phyloP scores from a whole-genome alignment of 192 early-diverging fungal genomes.

The Entomortierella parvispora region DNA sequence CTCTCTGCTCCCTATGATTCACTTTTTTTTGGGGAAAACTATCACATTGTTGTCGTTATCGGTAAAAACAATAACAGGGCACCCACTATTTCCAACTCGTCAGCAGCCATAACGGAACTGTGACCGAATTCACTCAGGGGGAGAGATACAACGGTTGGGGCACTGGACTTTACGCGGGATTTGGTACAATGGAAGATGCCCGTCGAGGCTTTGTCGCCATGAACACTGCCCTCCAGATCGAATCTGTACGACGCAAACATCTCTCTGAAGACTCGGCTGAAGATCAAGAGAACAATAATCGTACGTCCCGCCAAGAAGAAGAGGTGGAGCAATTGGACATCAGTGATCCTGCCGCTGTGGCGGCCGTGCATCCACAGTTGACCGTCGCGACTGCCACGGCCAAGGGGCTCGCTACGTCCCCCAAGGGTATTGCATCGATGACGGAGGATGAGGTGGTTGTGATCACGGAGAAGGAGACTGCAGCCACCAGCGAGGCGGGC shows the following conservation, averaged over 20 bases:
- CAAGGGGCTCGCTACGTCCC: too few species aligned
- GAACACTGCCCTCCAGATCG: slow-evolving; percentile 29
- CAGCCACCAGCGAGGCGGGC: too few species aligned
- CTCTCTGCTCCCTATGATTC: not conserved
- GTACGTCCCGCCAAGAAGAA: not conserved
- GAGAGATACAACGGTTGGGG: slow-evolving; percentile 26
- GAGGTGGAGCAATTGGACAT: slow-evolving; percentile 33
- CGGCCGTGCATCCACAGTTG: not conserved
- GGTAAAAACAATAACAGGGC: slow-evolving; percentile 8
- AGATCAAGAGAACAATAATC: not conserved
- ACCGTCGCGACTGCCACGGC: too few species aligned
- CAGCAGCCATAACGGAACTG: slow-evolving; percentile 6
- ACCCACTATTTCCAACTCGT: slow-evolving; percentile 43
- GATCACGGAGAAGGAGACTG: too few species aligned
- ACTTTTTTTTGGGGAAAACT: not conserved
- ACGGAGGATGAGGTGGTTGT: too few species aligned
- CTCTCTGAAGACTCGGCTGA: slow-evolving; percentile 8
- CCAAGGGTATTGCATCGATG: too few species aligned
- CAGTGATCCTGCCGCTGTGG: slow-evolving; percentile 22
- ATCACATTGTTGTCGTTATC: too few species aligned
- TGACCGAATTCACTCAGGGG: slow-evolving; percentile 39
- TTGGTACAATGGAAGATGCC: slow-evolving; percentile 18
- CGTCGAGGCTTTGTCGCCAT: slow-evolving; percentile 20
- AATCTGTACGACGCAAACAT: slow-evolving; percentile 11
- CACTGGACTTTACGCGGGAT: not conserved